Base-by-base conservation (phyloP, 83 land plant genomes). In the Picea engelmannii region DNA sequence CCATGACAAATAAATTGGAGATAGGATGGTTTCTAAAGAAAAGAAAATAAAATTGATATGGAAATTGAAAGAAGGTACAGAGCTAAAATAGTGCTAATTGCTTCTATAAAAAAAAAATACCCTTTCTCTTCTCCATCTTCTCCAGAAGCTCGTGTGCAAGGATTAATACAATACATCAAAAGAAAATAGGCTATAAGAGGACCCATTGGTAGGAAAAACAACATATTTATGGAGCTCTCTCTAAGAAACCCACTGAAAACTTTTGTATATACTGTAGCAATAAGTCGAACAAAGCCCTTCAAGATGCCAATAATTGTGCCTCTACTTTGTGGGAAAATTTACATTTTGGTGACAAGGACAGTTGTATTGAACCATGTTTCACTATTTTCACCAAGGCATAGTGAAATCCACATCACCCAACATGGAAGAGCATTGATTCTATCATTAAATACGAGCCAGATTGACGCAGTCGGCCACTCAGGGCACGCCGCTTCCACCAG, bases 291-390 rank as follows among this genome's bases (percentile, higher is more conserved):
- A 62, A 85, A 82, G 20, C 86, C 86, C 65, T 85, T 85, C 1
- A 85, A 63, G 25, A 82, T n/a, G n/a, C n/a, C n/a, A n/a, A n/a
- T n/a, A n/a, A n/a, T n/a, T n/a, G n/a, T n/a, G n/a, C n/a, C n/a
- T n/a, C n/a, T n/a, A 62, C 81, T 84, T 49, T 80, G 74, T 17
- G 86, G 84, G 58, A 84, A 84, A 64, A 81, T 84, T 25, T 80
- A 49, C 78, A 84, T 80, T 23, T 25, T 79, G 23, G 86, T 49
- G 12, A 49, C 12, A 49, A 49, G 55, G 55, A 49, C 12, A 49
- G 12, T 2, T 9, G 55, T 49, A 66, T 81, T 84, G 84, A 84
- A 81, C 74, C 67, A 84, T 20, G 86, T 81, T 69, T 74, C 86
- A 40, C 86, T 80, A 65, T 84, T 84, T 9, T 84, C 47, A 21